Evolutionary conservation across 2,329 filamentous ascomycete genomes (phyloP).

Genomic region (Nothopassalora personata): DNA sequence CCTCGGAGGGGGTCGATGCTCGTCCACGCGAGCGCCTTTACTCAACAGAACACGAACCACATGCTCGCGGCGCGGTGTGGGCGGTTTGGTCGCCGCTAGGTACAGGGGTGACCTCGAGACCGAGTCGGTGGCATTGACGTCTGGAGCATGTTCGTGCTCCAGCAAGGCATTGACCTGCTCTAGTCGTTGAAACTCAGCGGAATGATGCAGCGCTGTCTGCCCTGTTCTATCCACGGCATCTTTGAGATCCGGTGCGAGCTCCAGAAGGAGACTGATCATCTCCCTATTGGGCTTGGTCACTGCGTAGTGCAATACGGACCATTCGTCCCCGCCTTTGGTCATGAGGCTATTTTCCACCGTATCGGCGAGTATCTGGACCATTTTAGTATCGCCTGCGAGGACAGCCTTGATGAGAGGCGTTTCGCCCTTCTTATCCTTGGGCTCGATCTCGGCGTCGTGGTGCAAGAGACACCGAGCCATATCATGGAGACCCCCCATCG

Average conservation of each 20-base stretch:
- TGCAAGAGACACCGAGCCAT: constrained; percentile 17
- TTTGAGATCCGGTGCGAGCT: constrained; percentile 14
- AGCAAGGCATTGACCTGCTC: constrained; percentile 14
- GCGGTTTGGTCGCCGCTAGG: constrained; percentile 15
- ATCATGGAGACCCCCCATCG: constrained; percentile 10
- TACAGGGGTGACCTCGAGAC: constrained; percentile 15
- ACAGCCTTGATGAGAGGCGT: constrained; percentile 20
- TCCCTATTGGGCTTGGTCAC: constrained; percentile 4
- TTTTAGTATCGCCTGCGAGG: constrained; percentile 9
- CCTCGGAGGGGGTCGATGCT: constrained; percentile 1
- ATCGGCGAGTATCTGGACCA: constrained; percentile 14
- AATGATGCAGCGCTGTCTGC: constrained; percentile 20
- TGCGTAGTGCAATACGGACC: constrained; percentile 18
- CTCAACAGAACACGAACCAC: constrained; percentile 17
- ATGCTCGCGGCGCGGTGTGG: constrained; percentile 7
- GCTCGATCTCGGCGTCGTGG: constrained; percentile 15
- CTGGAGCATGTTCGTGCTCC: constrained; percentile 8
- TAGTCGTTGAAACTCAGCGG: constrained; percentile 13
- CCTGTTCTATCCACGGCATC: constrained; percentile 17
- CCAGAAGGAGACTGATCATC: constrained; percentile 17
- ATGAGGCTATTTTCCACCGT: constrained; percentile 8
- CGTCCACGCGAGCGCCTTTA: constrained; percentile 10
- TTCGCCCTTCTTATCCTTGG: constrained; percentile 15
- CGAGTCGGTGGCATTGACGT: constrained; percentile 18
- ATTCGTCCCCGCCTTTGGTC: constrained; percentile 18